Conservation (phyloP, 805 yeast genomes). For the Lipomyces yamanashiensis region DNA sequence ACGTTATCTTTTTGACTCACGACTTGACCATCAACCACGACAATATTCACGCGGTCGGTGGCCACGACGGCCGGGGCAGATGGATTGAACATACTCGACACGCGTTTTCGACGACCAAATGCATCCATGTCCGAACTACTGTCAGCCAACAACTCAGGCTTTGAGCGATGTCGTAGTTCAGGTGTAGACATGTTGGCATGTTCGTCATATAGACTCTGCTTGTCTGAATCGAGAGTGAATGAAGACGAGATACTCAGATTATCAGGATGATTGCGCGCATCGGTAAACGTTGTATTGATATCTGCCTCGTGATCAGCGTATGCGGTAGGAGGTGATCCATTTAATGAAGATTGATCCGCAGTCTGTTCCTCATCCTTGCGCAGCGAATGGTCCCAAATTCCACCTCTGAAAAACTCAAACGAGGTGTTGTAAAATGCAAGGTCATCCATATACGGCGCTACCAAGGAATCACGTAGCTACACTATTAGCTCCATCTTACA, state of each 20-base stretch:
- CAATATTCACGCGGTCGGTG: conserved; percentile 31
- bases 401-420: conserved; percentile 82
- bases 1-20: conserved; percentile 17
- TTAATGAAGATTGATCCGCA: neutral
- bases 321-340: conserved; percentile 7
- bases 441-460: conserved; percentile 89
- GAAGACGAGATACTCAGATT: conserved; percentile 31
- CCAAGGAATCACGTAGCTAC: conserved; percentile 63
- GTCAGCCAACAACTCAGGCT: neutral
- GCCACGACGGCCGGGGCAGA: conserved; percentile 35
- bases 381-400: conserved; percentile 71
- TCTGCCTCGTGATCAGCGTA: conserved; percentile 2
- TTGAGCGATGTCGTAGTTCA: conserved; percentile 13
- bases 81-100: conserved; percentile 18
- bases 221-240: conserved; percentile 28
- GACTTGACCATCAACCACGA: conserved; percentile 34
- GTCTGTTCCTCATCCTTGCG: conserved; percentile 11
- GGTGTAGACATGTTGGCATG: conserved; percentile 14
- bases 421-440: conserved; percentile 68
- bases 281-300: conserved; percentile 2
- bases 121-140: neutral
- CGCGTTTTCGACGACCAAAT: conserved; percentile 24
- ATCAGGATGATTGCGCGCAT: conserved; percentile 23
- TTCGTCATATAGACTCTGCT: conserved; percentile 26
- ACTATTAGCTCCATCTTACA: neutral